Percentiles rank a stretch among this genome's conserved stretches.
These are phyloP conservation scores for Kondoa subrosea DNA, from an alignment of 768 basidiomycete species.

Conservation along the genomic window DNA sequence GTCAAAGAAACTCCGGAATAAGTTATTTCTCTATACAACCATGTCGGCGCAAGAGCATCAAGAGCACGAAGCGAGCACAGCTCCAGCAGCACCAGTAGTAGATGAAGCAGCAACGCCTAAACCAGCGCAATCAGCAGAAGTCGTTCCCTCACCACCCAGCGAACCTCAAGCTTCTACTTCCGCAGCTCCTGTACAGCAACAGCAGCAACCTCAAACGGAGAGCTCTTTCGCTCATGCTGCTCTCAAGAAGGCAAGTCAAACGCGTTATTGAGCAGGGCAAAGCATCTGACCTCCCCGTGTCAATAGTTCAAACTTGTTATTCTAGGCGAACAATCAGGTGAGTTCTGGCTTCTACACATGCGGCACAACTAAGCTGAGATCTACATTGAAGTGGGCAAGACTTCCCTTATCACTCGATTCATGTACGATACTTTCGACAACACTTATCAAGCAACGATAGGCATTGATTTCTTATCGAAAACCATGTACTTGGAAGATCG, in stretches of 20 bases:
- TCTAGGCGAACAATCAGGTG: conserved; percentile 27
- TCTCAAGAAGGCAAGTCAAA: conserved; percentile 23
- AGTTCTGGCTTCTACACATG: background rate
- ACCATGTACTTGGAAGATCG: conserved; percentile 99
- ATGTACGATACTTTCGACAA: conserved; percentile 99
- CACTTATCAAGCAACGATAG: conserved; percentile 83
- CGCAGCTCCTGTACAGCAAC: too few relatives aligned
- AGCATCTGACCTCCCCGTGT: background rate
- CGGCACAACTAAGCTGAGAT: background rate
- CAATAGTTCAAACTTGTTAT: conserved; percentile 29
- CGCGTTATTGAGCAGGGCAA: background rate
- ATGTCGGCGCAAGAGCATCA: too few relatives aligned
- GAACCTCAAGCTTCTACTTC: too few relatives aligned
- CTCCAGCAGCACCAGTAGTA: too few relatives aligned
- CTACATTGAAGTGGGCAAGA: conserved; percentile 65
- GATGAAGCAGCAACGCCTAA: too few relatives aligned
- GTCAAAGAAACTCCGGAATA: too few relatives aligned
- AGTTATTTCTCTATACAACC: too few relatives aligned
- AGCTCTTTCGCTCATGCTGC: conserved; percentile 29
- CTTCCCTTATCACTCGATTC: conserved; percentile 81
- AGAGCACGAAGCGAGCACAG: too few relatives aligned
- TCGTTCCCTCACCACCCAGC: too few relatives aligned
- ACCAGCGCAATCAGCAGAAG: too few relatives aligned
- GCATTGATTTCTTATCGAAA: conserved; percentile 98
- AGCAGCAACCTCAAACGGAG: background rate